phyloP scores from a whole-genome alignment of 768 basidiomycete species.

The Amanita jacksonii region DNA sequence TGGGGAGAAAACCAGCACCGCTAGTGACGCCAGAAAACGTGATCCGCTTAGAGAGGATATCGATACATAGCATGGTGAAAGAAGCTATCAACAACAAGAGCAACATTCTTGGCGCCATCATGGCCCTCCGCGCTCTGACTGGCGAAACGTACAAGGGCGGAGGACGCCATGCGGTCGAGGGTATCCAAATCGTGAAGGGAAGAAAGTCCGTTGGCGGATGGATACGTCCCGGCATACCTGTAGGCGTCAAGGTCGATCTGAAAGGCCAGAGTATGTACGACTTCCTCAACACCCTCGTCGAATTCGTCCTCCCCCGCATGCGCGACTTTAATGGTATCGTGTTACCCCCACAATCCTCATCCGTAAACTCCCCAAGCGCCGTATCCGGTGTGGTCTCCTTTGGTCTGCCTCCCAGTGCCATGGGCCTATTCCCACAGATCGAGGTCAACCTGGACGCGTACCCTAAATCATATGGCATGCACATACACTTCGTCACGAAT shows the following conservation, averaged over 20 bases:
- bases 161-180: conserved; percentile 56
- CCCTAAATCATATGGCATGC: conserved; percentile 80
- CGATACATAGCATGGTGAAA: conserved; percentile 81
- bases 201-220: conserved; percentile 70
- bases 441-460: conserved; percentile 92
- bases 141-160: conserved; percentile 74
- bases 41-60: conserved; percentile 71
- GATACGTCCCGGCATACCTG: conserved; percentile 74
- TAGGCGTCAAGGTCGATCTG: conserved; percentile 85
- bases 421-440: conserved; percentile 91
- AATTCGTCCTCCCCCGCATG: conserved; percentile 91
- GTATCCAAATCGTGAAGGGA: conserved; percentile 70
- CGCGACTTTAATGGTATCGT: conserved; percentile 83
- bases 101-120: conserved; percentile 74
- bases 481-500: conserved; percentile 90
- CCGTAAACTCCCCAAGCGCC: conserved; percentile 60
- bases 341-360: conserved; percentile 67
- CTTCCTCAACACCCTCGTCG: conserved; percentile 78
- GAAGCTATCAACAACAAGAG: conserved; percentile 62
- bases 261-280: conserved; percentile 92
- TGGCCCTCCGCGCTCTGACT: conserved; percentile 79
- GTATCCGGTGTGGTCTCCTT: conserved; percentile 86
- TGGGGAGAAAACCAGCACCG: conserved; percentile 59
- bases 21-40: conserved; percentile 61
- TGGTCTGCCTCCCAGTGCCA: conserved; percentile 74